Base-by-base conservation (phyloP, 2,329 filamentous ascomycete species). In the Clarireedia monteithiana region DNA sequence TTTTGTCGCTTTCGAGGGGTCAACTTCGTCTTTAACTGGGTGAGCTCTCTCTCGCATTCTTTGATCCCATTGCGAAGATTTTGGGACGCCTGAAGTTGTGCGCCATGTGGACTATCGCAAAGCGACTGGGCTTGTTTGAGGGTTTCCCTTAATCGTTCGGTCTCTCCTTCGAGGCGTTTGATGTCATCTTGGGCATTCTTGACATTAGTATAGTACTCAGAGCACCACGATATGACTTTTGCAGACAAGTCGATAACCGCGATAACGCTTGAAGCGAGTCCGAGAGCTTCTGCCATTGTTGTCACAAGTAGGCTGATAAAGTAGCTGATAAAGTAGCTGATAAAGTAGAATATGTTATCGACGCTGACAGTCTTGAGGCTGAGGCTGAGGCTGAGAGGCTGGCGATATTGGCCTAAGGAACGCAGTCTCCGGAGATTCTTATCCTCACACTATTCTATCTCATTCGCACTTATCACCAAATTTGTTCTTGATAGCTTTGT, bases 221-320 rank as follows among this genome's bases (percentile, higher is more conserved):
- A 64, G 52, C 70, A 74, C 10, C 69, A 58, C 48, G 63, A 63
- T 12, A 59, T 54, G 48, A 74, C 58, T 46, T 73, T 73, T 38
- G 63, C 65, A 24, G 71, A 70, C 51, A 74, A 57, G 51, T 74
- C 67, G 42, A 72, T 59, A 36, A 74, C 69, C 47, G 71, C 68
- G 47, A 72, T 67, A 42, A 73, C 63, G 62, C 66, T 73, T 59
- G 70, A 67, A 20, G 66, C 68, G 7, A 64, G 59, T 34, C 66
- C 67, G 53, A 74, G 62, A 51, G 6, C 54, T 36, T 58, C 55
- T 50, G 49, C 52, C 49, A 60, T 60, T 40, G 14, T 50, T 51
- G 40, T 60, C 15, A 24, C 46, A 27, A 59, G 38, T 26, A 58
- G 26, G 44, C 17, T 20, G 17, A 20, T 20, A 20, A 20, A 20